phyloP scores from a whole-genome alignment of 495 filamentous ascomycete species.

The Trichoderma orchidacearum region DNA sequence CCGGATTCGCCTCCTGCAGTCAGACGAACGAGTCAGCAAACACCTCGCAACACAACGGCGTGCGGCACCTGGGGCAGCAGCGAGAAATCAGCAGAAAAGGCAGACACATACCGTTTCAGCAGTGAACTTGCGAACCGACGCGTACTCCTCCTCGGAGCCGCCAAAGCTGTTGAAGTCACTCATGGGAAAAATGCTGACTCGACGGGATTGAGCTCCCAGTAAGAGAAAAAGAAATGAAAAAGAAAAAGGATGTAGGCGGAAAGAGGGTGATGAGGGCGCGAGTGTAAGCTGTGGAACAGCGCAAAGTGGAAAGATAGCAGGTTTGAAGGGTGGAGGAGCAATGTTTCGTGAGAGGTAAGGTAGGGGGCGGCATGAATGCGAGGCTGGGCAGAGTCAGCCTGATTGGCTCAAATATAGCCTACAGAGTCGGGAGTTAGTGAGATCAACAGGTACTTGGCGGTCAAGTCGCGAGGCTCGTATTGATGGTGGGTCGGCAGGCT shows the following conservation, averaged over 20 bases:
- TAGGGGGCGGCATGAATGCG: slow-evolving; percentile 2
- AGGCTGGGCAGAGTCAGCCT: slow-evolving; percentile 6
- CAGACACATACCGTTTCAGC: slow-evolving; percentile 60
- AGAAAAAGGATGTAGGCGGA: not conserved
- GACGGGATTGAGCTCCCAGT: slow-evolving; percentile 2
- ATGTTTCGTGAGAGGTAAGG: not conserved
- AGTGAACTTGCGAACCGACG: slow-evolving; percentile 67
- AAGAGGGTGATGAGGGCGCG: not conserved
- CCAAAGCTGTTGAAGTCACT: slow-evolving; percentile 45
- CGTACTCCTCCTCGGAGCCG: slow-evolving; percentile 73
- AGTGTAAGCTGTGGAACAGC: not conserved
- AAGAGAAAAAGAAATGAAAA: too few species aligned
- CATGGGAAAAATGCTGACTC: slow-evolving; percentile 14
- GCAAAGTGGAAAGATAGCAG: not conserved
- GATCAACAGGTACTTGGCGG: slow-evolving; percentile 3
- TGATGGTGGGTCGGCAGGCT: slow-evolving; percentile 7
- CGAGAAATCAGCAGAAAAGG: not conserved
- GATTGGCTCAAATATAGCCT: not conserved
- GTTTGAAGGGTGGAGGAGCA: slow-evolving; percentile 5
- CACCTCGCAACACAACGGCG: too few species aligned
- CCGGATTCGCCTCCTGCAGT: slow-evolving; percentile 54
- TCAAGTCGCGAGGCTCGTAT: slow-evolving; percentile 7
- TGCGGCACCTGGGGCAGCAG: not conserved
- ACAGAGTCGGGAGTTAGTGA: too few species aligned
- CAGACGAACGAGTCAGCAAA: not conserved